Evolutionary conservation across 305 asterid species (phyloP).

Genomic region (Withania somnifera): DNA sequence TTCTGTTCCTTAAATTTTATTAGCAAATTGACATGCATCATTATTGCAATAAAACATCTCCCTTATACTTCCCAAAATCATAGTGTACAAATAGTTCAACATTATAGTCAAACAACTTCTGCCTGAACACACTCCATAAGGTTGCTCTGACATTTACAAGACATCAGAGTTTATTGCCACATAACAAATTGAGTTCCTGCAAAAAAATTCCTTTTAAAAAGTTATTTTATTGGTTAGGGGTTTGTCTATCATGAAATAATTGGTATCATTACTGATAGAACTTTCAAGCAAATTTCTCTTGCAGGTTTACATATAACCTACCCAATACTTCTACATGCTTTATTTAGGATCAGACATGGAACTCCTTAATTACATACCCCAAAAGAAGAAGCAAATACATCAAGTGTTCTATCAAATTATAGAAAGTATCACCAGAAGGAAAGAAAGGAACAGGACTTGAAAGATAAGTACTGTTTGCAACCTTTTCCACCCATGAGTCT

Average conservation of each 20-base stretch:
- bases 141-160: not conserved
- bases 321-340: not conserved
- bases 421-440: not conserved
- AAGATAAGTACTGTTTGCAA: slow-evolving; percentile 4
- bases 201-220: not conserved
- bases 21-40: not conserved
- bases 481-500: slow-evolving; percentile 99
- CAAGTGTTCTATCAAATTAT: not conserved
- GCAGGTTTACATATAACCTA: not conserved
- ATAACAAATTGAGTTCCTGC: not conserved
- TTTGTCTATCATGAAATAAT: not conserved
- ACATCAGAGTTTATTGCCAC: not conserved
- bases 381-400: not conserved
- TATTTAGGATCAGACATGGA: not conserved
- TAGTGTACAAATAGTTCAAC: not conserved
- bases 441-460: not conserved
- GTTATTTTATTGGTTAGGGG: not conserved
- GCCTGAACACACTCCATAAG: not conserved
- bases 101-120: not conserved
- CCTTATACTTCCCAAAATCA: not conserved
- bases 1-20: not conserved
- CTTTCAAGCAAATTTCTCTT: not conserved
- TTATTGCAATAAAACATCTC: not conserved
- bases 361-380: not conserved
- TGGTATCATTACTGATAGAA: not conserved